Evolutionary conservation across 2,329 filamentous ascomycete species (phyloP), one percentile per base, ranked within the genome.

Genomic region (Fusarium austroafricanum): DNA sequence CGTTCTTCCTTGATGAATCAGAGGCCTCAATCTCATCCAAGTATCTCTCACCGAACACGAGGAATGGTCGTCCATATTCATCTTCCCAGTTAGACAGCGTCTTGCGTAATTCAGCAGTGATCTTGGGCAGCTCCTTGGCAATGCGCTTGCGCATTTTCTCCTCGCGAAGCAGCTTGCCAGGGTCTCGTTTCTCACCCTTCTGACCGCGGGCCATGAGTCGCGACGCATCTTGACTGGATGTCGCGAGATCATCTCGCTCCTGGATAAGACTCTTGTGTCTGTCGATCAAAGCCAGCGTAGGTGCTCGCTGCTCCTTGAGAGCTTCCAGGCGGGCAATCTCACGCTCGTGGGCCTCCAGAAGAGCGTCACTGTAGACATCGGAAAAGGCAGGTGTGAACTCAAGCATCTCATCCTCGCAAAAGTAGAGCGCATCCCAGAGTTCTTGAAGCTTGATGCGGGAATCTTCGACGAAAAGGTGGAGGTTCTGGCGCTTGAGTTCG

Each of bases 111-210:
- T 98, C 94, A 1, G 86, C 86, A 59, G 95, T 90, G 42, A 99
- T 86, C 82, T 97, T 98, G 56, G 96, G 96, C 29, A 99, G 83
- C 76, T 99, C 96, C 79, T 98, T 99, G 26, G 94, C 87, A 65
- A 99, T 97, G 59, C 94, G 88, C 87, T 99, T 99, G 62, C 96
- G 90, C 93, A 97, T 97, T 86, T 98, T 99, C 82, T 99, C 96
- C 77, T 99, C 96, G 29, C 96, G 88, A 52, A 99, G 84, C 17
- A 99, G 85, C 80, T 97, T 96, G 50, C 94, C 95, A 4, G 96
- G 96, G 76, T 99, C 96, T 67, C 96, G 92, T 79, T 90, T 93
- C 82, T 98, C 95, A 55, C 95, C 95, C 81, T 97, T 97, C 71
- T 93, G 90, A 4, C 94, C 94, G 63, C 95, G 93, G 73, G 90